Evolutionary conservation across 106 monocot genomes (phyloP), one percentile per base, ranked within the genome.

Genomic region (Amphibolis antarctica): DNA sequence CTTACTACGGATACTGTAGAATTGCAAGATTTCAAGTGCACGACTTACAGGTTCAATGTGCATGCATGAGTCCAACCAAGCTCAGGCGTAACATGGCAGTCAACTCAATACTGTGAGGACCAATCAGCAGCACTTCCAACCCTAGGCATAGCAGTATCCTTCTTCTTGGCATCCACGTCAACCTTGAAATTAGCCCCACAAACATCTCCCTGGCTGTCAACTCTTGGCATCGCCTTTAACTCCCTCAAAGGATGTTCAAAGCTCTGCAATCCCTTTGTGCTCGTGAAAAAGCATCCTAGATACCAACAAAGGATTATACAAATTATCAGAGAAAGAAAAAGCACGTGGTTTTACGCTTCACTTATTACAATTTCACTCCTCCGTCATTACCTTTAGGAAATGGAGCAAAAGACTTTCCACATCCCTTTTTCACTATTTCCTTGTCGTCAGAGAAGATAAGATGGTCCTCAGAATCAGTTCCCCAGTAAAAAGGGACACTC

Each of bases 241-340:
- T 83, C 81, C 22, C 71, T 83, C 48, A 76, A 12, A 0, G 88
- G 88, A 65, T 93, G 89, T 52, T 86, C 89, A 55, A 70, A 89
- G 63, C 93, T 93, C 64, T 81, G 83, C 55, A 93, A 70, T 51
- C 93, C 93, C 45, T 73, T 71, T 6, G 83, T 79, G 13, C 82
- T 81, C 0, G 93, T 86, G 67, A 81, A 93, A 53, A 93, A 93
- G 63, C 83, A 93, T 30, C 88, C 93, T 93, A 72, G 6, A 50
- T 31, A n/a, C 29, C 73, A 25, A 46, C 69, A 78, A 42, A 62
- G 70, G 51, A 76, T 36, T 36, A 36, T 36, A 36, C 2, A 36
- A 36, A 36, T 7, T 7, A 36, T 7, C 36, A 36, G 7, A 18
- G 1, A 80, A 81, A 69, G 30, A 60, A 42, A 9, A 60, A 18